Evolutionary conservation across 176 grass and related monocot genomes (phyloP).

Genomic region (Calamus simplicifolius): DNA sequence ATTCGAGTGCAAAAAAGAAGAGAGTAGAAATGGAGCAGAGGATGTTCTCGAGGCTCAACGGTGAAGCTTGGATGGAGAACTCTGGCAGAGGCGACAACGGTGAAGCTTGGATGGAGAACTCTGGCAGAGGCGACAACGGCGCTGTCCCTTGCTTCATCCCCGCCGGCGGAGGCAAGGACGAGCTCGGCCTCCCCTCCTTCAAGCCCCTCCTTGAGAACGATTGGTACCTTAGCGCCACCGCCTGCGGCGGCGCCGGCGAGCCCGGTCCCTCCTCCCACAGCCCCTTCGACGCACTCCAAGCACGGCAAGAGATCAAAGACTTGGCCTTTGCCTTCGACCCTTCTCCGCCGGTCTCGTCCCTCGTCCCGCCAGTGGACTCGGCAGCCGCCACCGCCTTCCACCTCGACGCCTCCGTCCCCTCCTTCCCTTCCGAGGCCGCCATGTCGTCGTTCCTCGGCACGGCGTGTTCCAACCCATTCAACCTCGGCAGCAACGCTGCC

Average conservation of each 20-base stretch:
- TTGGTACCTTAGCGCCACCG: slow-evolving; percentile 6
- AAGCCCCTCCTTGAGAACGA: slow-evolving; percentile 26
- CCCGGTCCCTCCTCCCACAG: slow-evolving; percentile 19
- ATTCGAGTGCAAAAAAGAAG: background rate
- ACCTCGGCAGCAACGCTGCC: slow-evolving; percentile 3
- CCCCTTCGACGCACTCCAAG: slow-evolving; percentile 9
- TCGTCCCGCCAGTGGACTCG: slow-evolving; percentile 6
- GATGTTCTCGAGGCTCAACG: slow-evolving; percentile 14
- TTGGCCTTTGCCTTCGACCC: slow-evolving; percentile 17
- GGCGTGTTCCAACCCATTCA: background rate
- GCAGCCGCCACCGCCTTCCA: background rate
- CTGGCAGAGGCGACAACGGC: slow-evolving; percentile 3
- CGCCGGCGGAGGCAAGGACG: slow-evolving; percentile 26
- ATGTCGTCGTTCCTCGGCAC: background rate
- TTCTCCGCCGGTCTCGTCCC: slow-evolving; percentile 13
- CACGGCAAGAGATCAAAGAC: slow-evolving; percentile 33
- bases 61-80: slow-evolving; percentile 28
- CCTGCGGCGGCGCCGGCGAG: background rate
- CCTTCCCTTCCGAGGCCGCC: background rate
- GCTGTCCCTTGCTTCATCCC: background rate
- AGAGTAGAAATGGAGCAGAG: background rate
- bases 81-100: slow-evolving; percentile 22
- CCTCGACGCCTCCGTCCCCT: background rate
- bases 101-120: slow-evolving; percentile 28
- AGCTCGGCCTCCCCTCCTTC: slow-evolving; percentile 37